Conservation (phyloP, 345 rosid genomes). For the Ceriops tagal region DNA sequence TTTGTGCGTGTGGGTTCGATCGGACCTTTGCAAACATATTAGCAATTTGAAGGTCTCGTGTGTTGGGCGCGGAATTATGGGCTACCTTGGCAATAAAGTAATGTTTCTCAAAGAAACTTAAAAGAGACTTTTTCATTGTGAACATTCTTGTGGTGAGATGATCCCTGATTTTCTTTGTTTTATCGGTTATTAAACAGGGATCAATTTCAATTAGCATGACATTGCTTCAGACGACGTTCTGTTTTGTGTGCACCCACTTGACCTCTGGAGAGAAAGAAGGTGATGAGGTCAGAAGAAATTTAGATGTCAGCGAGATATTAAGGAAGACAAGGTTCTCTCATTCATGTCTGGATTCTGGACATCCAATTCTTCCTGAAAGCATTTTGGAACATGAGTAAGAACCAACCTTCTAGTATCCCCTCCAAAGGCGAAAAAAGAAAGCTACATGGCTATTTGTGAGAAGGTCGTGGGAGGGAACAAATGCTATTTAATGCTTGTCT, state of each 20-base stretch:
- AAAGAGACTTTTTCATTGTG: neutral
- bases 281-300: conserved; percentile 70
- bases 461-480: too few species aligned
- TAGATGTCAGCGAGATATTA: conserved; percentile 71
- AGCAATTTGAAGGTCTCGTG: conserved; percentile 73
- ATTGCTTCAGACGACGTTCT: conserved; percentile 57
- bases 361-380: conserved; percentile 36
- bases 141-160: neutral
- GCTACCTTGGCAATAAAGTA: conserved; percentile 95
- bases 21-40: conserved; percentile 52
- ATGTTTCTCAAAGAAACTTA: neutral
- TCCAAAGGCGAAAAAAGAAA: too few species aligned
- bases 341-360: conserved; percentile 1
- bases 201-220: conserved; percentile 86
- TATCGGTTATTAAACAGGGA: conserved; percentile 44
- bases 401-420: too few species aligned
- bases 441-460: too few species aligned
- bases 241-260: conserved; percentile 90
- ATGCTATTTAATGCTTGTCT: too few species aligned
- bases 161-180: neutral
- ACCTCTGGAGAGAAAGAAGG: conserved; percentile 95
- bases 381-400: conserved; percentile 87
- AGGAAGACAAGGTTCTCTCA: conserved; percentile 68
- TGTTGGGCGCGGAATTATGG: conserved; percentile 95
- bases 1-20: conserved; percentile 79